phyloP scores from a whole-genome alignment of 805 yeast genomes.

The Candida parachauliodes region DNA sequence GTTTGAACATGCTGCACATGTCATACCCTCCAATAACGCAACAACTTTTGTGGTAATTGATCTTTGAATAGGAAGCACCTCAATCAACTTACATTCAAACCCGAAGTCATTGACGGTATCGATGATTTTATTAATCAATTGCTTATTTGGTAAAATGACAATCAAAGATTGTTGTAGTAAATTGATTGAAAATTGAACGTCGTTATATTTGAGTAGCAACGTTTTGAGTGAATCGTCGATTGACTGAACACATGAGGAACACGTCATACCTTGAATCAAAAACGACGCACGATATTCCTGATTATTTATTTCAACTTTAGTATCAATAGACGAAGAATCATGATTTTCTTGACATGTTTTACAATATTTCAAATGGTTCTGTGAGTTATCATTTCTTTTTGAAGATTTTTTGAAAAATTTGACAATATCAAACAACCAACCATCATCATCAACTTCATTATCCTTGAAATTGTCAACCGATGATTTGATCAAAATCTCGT shows the following conservation, averaged over 20 bases:
- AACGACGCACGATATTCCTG: conserved; percentile 46
- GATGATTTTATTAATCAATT: conserved; percentile 32
- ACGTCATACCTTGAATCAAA: conserved; percentile 46
- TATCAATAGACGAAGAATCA: conserved; percentile 19
- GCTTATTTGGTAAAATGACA: conserved; percentile 51
- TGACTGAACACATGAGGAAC: conserved; percentile 34
- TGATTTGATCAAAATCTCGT: conserved; percentile 16
- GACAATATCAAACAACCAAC: conserved; percentile 6
- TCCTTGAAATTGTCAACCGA: conserved; percentile 20
- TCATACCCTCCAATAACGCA: conserved; percentile 69
- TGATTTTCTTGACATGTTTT: conserved; percentile 32
- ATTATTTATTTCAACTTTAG: conserved; percentile 19
- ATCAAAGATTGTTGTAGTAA: conserved; percentile 50
- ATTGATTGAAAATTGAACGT: conserved; percentile 46
- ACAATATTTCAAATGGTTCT: conserved; percentile 42
- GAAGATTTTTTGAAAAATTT: not conserved
- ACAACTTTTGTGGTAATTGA: conserved; percentile 47
- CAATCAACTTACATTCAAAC: conserved; percentile 49
- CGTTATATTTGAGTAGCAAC: conserved; percentile 15
- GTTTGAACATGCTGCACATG: conserved; percentile 68
- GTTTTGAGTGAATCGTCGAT: conserved; percentile 27
- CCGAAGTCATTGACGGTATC: conserved; percentile 29
- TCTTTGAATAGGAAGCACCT: conserved; percentile 55
- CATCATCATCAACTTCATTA: conserved; percentile 17
- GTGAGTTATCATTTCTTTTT: conserved; percentile 6